These are phyloP conservation scores for Hanseniaspora gamundiae DNA, from an alignment of 1,139 yeast genomes.

Conservation along the genomic window DNA sequence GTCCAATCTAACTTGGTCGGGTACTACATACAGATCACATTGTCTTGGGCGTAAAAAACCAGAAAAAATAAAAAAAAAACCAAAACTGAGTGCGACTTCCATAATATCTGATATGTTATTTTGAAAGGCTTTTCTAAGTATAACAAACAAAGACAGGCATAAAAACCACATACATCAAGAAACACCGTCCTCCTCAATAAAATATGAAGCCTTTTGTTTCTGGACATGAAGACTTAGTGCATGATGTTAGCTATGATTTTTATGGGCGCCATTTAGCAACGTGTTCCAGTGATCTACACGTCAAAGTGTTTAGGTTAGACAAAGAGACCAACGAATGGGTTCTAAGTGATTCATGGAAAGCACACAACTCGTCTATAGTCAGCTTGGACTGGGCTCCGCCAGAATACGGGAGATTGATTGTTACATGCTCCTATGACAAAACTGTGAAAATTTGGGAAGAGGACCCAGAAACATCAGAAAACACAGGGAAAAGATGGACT, in stretches of 20 bases:
- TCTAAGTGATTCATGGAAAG: constrained; percentile 80
- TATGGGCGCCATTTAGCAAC: constrained; percentile 87
- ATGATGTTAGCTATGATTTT: constrained; percentile 78
- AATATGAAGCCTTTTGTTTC: constrained; percentile 69
- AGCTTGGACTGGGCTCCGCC: constrained; percentile 90
- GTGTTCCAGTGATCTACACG: constrained; percentile 84
- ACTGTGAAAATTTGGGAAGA: constrained; percentile 90
- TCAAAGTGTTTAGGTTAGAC: constrained; percentile 72
- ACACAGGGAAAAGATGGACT: constrained; percentile 73
- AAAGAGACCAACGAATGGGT: constrained; percentile 52
- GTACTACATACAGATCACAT: too few relatives aligned
- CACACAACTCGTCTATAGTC: constrained; percentile 82
- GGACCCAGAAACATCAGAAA: constrained; percentile 23
- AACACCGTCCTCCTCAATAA: too few relatives aligned
- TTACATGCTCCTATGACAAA: constrained; percentile 82
- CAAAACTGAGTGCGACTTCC: too few relatives aligned
- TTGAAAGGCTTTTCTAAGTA: too few relatives aligned
- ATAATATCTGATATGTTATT: too few relatives aligned
- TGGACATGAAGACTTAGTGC: constrained; percentile 84
- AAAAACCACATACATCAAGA: constrained; percentile 7
- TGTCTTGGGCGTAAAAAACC: too few relatives aligned
- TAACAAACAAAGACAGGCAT: not conserved
- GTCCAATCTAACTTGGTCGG: too few relatives aligned
- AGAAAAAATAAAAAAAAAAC: too few relatives aligned
- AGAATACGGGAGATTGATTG: constrained; percentile 75